These are phyloP conservation scores for Euphorbia pulcherrima DNA, from an alignment of 345 rosid species.

Conservation along the genomic window DNA sequence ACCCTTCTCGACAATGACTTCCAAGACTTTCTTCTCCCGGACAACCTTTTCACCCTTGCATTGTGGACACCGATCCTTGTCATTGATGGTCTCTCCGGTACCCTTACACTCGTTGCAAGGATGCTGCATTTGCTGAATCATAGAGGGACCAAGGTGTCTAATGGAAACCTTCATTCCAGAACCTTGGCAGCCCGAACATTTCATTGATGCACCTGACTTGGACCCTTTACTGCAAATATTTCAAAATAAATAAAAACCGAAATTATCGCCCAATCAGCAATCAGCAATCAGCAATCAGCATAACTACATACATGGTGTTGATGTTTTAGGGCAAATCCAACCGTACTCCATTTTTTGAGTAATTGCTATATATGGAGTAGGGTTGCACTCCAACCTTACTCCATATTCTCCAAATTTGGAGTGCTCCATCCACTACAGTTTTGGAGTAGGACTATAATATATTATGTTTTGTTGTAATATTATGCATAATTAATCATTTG, in stretches of 20 bases:
- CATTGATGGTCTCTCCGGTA: constrained; percentile 38
- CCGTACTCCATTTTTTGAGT: too few relatives aligned
- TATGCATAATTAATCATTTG: too few relatives aligned
- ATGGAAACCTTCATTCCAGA: constrained; percentile 40
- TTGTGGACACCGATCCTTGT: constrained; percentile 36
- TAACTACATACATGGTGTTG: neutral
- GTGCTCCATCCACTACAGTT: too few relatives aligned
- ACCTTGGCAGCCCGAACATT: constrained; percentile 40
- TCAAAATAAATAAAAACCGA: neutral
- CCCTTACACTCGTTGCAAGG: constrained; percentile 41
- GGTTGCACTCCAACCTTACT: too few relatives aligned
- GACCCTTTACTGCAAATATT: constrained; percentile 32
- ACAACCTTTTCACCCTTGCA: constrained; percentile 45
- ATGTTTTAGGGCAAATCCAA: too few relatives aligned
- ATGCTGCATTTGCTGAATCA: constrained; percentile 48
- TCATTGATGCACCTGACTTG: constrained; percentile 37
- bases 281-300: neutral
- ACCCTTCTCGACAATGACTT: constrained; percentile 41
- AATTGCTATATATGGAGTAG: too few relatives aligned
- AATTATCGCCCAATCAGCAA: neutral
- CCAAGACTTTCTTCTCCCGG: constrained; percentile 40
- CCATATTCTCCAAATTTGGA: too few relatives aligned
- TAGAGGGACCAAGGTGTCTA: constrained; percentile 39
- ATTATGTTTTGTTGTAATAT: too few relatives aligned
- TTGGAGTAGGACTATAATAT: too few relatives aligned